Conservation (phyloP, 441 rosid species). For the Biscutella laevigata region DNA sequence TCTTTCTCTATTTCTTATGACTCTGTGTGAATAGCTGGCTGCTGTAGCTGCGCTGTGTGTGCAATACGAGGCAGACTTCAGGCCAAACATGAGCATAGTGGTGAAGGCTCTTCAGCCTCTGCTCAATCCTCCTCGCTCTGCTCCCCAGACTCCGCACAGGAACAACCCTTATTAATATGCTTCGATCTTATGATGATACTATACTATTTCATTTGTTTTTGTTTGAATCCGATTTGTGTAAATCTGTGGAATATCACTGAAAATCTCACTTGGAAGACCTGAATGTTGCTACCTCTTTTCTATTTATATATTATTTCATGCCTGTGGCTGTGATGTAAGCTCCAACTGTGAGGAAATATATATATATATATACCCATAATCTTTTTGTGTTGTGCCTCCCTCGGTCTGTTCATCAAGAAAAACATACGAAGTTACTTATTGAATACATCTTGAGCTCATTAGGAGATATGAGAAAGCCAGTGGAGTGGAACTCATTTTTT, state of each 20-base stretch:
- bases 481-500: too few species aligned
- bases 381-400: slow-evolving; percentile 5
- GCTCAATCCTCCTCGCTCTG: slow-evolving; percentile 30
- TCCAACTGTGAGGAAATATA: slow-evolving; percentile 18
- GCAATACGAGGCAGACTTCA: slow-evolving; percentile 48
- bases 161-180: slow-evolving; percentile 19
- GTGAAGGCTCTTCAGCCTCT: slow-evolving; percentile 49
- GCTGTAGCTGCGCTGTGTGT: slow-evolving; percentile 45
- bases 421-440: too few species aligned
- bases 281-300: slow-evolving; percentile 13
- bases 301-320: neutral
- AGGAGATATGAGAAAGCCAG: too few species aligned
- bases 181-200: slow-evolving; percentile 15
- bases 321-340: slow-evolving; percentile 18
- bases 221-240: slow-evolving; percentile 24
- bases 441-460: too few species aligned
- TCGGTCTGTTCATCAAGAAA: neutral
- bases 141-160: slow-evolving; percentile 30
- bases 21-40: slow-evolving; percentile 32
- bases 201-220: slow-evolving; percentile 27
- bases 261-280: slow-evolving; percentile 11
- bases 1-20: slow-evolving; percentile 4
- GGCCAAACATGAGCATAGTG: slow-evolving; percentile 48
- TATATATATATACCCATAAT: neutral
- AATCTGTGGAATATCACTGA: slow-evolving; percentile 21